A percentile compares a stretch with the other conserved stretches of the same genome.
phyloP scores from a whole-genome alignment of 1,284 basidiomycete species.

The Exsudoporus floridanus region DNA sequence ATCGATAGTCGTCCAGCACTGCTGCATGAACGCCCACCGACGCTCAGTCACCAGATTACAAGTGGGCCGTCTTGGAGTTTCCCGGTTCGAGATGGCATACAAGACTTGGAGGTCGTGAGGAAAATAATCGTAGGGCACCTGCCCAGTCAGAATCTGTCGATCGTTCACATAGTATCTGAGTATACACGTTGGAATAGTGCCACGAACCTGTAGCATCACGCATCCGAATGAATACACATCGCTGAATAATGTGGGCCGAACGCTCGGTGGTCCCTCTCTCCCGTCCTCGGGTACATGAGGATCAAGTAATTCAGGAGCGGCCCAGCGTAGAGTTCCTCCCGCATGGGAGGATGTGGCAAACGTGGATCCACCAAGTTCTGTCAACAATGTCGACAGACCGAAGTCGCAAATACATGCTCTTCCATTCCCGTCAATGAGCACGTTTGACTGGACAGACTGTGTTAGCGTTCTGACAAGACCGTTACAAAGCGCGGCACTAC shows the following conservation, averaged over 20 bases:
- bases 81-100: slow-evolving; percentile 7
- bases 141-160: slow-evolving; percentile 13
- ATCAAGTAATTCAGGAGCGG: slow-evolving; percentile 19
- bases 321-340: slow-evolving; percentile 17
- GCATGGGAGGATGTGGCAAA: slow-evolving; percentile 15
- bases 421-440: slow-evolving; percentile 11
- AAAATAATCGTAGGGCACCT: slow-evolving; percentile 17
- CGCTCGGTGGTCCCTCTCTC: background rate
- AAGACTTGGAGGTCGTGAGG: slow-evolving; percentile 9
- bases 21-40: slow-evolving; percentile 12
- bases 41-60: slow-evolving; percentile 8
- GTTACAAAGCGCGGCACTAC: background rate
- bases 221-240: slow-evolving; percentile 21
- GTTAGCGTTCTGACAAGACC: slow-evolving; percentile 3
- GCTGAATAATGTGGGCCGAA: slow-evolving; percentile 3
- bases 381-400: slow-evolving; percentile 20
- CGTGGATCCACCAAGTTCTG: slow-evolving; percentile 13
- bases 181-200: background rate
- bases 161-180: background rate
- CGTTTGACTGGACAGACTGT: background rate
- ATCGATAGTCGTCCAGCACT: slow-evolving; percentile 12
- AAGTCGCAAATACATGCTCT: slow-evolving; percentile 17
- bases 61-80: slow-evolving; percentile 7
- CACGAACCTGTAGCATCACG: slow-evolving; percentile 21
- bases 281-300: slow-evolving; percentile 13